Conservation (phyloP, 495 filamentous ascomycete genomes). For the Xylaria castorea region DNA sequence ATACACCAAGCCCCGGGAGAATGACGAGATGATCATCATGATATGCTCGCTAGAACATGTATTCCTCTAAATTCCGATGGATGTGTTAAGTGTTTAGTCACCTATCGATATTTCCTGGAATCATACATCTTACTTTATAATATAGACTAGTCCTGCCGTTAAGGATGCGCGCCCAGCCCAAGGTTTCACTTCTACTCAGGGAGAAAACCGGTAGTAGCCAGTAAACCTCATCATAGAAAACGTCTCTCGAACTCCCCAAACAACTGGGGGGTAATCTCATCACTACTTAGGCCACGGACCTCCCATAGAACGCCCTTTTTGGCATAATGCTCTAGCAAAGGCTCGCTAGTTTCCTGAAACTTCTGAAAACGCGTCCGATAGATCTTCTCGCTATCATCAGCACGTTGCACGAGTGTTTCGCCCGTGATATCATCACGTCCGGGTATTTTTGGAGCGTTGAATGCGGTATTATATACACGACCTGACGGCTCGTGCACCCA, state of each 20-base stretch:
- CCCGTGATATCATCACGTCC: slow-evolving; percentile 93
- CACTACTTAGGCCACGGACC: slow-evolving; percentile 83
- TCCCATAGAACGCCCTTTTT: slow-evolving; percentile 85
- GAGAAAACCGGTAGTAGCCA: neutral
- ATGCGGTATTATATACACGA: slow-evolving; percentile 90
- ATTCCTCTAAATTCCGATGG: neutral
- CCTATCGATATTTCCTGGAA: neutral
- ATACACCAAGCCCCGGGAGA: neutral
- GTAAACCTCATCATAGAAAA: slow-evolving; percentile 57
- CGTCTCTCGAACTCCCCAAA: slow-evolving; percentile 77
- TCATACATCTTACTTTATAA: neutral
- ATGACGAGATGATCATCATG: neutral
- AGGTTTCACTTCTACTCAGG: neutral
- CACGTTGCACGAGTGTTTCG: slow-evolving; percentile 79
- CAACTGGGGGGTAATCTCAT: slow-evolving; percentile 91
- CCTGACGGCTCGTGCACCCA: slow-evolving; percentile 95
- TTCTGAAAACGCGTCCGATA: slow-evolving; percentile 79
- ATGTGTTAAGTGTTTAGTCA: neutral
- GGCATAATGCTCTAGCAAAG: slow-evolving; percentile 88
- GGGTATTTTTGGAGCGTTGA: slow-evolving; percentile 80
- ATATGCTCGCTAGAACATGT: neutral
- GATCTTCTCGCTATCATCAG: slow-evolving; percentile 85
- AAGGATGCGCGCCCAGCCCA: neutral
- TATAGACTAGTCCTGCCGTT: neutral
- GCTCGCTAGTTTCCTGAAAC: slow-evolving; percentile 85